phyloP scores from a whole-genome alignment of 768 basidiomycete species.

The Rhodotorula babjevae region DNA sequence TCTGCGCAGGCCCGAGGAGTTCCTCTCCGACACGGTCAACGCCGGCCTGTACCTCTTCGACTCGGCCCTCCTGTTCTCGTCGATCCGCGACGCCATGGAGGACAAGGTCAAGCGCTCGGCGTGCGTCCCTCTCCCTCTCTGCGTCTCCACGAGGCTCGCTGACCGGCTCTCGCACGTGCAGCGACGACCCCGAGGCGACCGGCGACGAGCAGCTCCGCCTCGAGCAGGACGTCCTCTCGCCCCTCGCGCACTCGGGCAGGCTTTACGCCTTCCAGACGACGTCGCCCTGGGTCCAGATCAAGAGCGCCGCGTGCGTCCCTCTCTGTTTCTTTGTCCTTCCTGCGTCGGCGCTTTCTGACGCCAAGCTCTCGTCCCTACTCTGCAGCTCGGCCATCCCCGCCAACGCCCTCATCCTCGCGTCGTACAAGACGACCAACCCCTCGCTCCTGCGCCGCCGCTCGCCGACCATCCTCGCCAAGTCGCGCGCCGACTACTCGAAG shows the following conservation, averaged over 20 bases:
- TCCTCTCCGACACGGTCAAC: conserved; percentile 51
- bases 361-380: neutral
- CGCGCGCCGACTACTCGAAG: conserved; percentile 32
- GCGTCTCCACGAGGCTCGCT: neutral
- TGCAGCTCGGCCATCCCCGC: conserved; percentile 52
- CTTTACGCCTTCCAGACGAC: conserved; percentile 50
- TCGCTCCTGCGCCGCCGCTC: conserved; percentile 46
- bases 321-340: neutral
- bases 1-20: conserved; percentile 47
- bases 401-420: conserved; percentile 49
- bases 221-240: conserved; percentile 52
- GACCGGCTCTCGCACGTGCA: neutral
- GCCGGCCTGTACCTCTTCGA: conserved; percentile 51
- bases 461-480: conserved; percentile 43
- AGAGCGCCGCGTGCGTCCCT: conserved; percentile 49
- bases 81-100: conserved; percentile 51
- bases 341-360: no score
- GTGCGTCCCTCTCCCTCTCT: conserved; percentile 35
- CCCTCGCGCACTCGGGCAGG: conserved; percentile 48
- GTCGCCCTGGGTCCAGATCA: conserved; percentile 52
- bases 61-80: conserved; percentile 48
- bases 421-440: conserved; percentile 48
- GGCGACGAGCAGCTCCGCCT: conserved; percentile 51
- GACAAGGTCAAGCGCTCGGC: conserved; percentile 47
- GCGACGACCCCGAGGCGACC: conserved; percentile 41